phyloP scores from a whole-genome alignment of 495 filamentous ascomycete genomes.

The Filosporella fistucella region DNA sequence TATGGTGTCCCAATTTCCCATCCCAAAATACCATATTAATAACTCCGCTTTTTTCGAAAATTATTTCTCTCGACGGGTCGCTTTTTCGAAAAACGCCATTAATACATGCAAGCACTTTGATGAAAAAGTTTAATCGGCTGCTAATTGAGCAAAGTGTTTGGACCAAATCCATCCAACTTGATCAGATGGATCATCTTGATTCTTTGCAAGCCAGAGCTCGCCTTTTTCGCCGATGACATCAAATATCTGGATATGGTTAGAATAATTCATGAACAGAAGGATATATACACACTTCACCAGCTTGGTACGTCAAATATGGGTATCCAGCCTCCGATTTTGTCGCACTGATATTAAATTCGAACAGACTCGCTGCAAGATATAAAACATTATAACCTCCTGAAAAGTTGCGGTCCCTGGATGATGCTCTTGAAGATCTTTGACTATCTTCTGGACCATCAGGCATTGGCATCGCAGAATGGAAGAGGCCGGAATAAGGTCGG shows the following conservation, averaged over 20 bases:
- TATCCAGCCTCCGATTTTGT: constrained; percentile 91
- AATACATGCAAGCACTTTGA: constrained; percentile 8
- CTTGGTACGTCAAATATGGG: constrained; percentile 91
- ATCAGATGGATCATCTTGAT: constrained; percentile 79
- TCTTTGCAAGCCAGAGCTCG: constrained; percentile 95
- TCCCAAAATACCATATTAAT: too few species aligned
- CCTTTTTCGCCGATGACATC: constrained; percentile 93
- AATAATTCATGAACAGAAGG: background rate
- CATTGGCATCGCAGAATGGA: constrained; percentile 83
- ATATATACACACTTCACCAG: constrained; percentile 63
- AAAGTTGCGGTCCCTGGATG: constrained; percentile 41
- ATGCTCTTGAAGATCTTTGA: constrained; percentile 37
- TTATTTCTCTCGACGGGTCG: too few species aligned
- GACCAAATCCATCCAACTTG: constrained; percentile 98
- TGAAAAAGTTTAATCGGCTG: constrained; percentile 26
- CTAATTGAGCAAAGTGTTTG: constrained; percentile 87
- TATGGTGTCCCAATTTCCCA: too few species aligned
- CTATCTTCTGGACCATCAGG: constrained; percentile 56
- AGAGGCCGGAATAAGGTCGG: constrained; percentile 60
- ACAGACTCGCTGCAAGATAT: constrained; percentile 90
- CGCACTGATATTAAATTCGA: constrained; percentile 93
- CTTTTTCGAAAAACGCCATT: constrained; percentile 13
- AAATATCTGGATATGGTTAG: constrained; percentile 55
- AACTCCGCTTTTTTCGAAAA: too few species aligned
- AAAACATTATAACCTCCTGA: constrained; percentile 49